Conservation (phyloP, 2,329 filamentous ascomycete genomes). For the Leptographium galeiforme region DNA sequence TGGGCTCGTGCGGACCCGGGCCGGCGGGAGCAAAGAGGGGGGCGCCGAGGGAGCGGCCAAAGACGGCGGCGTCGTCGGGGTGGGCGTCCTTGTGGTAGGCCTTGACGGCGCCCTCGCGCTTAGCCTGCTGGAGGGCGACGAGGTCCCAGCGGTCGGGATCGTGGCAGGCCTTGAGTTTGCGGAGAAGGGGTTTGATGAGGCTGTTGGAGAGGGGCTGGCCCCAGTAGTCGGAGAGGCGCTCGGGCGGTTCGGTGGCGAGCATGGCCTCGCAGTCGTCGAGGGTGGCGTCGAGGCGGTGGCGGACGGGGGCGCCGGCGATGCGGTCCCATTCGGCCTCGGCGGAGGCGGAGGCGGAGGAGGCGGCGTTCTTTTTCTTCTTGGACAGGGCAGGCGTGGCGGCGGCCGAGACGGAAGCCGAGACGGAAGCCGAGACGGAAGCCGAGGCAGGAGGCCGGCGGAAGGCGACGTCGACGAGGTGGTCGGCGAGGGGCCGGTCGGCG, state of each 20-base stretch:
- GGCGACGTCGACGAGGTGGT: constrained; percentile 30
- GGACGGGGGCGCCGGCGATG: constrained; percentile 16
- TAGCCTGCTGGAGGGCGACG: constrained; percentile 52
- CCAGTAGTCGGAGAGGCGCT: constrained; percentile 41
- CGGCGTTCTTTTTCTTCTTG: constrained; percentile 5
- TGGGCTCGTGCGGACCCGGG: constrained; percentile 19
- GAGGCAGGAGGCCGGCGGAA: constrained; percentile 16
- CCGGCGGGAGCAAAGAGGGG: constrained; percentile 13
- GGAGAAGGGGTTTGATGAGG: constrained; percentile 44
- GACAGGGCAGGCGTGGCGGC: background rate
- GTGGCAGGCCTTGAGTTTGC: constrained; percentile 59
- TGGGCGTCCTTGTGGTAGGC: constrained; percentile 11
- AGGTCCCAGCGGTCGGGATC: constrained; percentile 64
- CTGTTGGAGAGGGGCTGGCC: constrained; percentile 32
- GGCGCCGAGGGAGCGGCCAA: constrained; percentile 16
- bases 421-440: constrained; percentile 11
- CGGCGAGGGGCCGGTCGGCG: constrained; percentile 52
- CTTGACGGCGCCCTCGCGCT: constrained; percentile 37
- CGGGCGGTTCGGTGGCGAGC: constrained; percentile 43
- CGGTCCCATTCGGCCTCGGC: constrained; percentile 11
- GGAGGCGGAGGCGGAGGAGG: background rate
- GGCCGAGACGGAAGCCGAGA: too few relatives aligned
- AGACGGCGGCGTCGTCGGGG: constrained; percentile 30
- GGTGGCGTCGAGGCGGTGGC: constrained; percentile 35
- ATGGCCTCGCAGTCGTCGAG: constrained; percentile 39